Conservation (phyloP, 1,139 yeast species). For the Saccharomyces pastorianus region DNA sequence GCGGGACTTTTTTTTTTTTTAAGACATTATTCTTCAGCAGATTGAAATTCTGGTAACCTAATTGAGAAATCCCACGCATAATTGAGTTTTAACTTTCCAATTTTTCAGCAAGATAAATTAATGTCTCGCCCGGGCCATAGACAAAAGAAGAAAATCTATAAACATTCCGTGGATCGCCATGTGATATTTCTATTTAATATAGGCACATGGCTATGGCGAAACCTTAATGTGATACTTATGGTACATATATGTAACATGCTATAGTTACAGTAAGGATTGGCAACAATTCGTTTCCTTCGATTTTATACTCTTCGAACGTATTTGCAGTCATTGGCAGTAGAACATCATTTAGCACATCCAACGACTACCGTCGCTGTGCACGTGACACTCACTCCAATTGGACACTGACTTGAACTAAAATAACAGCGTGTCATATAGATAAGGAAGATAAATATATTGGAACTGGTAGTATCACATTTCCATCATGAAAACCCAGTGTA, state of each 20-base stretch:
- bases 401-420: no score
- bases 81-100: neutral
- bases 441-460: no score
- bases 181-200: neutral
- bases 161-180: neutral
- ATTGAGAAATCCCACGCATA: neutral
- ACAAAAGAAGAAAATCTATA: neutral
- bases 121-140: neutral
- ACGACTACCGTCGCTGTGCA: no score
- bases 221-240: neutral
- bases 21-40: neutral
- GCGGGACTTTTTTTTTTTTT: neutral
- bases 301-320: neutral
- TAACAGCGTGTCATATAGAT: no score
- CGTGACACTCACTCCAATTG: no score
- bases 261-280: neutral
- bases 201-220: neutral
- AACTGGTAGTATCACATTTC: no score
- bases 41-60: neutral
- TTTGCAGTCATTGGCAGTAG: neutral
- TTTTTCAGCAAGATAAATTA: neutral
- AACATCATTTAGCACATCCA: no score
- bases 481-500: no score
- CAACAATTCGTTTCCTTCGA: neutral
- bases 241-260: neutral